Conservation (phyloP, 768 basidiomycete species). For the Mycena rosella region DNA sequence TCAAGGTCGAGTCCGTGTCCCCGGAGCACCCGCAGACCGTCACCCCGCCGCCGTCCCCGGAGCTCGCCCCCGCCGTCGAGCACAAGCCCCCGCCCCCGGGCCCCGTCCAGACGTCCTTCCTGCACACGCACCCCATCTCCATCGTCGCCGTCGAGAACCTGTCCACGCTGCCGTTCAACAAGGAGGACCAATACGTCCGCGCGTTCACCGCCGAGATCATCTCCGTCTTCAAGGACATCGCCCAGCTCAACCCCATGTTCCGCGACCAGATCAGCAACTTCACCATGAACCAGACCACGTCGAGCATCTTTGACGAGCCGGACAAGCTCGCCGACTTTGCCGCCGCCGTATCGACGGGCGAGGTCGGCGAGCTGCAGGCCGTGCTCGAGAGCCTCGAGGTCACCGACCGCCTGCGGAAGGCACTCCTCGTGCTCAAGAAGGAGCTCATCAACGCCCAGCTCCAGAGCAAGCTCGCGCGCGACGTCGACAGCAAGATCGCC, state of each 20-base stretch:
- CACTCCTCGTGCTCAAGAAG: constrained; percentile 94
- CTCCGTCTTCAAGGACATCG: constrained; percentile 98
- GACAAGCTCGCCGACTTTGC: constrained; percentile 98
- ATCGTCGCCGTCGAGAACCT: constrained; percentile 92
- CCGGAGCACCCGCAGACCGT: constrained; percentile 61
- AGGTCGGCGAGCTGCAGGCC: constrained; percentile 91
- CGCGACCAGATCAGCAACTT: constrained; percentile 98
- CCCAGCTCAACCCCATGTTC: constrained; percentile 96
- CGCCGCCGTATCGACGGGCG: constrained; percentile 95
- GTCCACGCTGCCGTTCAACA: constrained; percentile 83
- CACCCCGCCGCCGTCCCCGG: constrained; percentile 60
- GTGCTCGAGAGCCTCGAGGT: constrained; percentile 90
- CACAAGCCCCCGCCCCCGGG: constrained; percentile 49
- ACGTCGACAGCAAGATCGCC: constrained; percentile 95
- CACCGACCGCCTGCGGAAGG: constrained; percentile 91
- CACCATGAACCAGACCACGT: constrained; percentile 90
- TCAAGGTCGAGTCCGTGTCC: constrained; percentile 54
- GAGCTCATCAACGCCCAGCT: constrained; percentile 97
- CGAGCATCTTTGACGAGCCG: constrained; percentile 97
- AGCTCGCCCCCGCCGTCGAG: constrained; percentile 39
- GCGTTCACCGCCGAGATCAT: constrained; percentile 98
- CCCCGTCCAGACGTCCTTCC: constrained; percentile 86
- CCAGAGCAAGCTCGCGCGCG: constrained; percentile 91
- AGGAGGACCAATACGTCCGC: constrained; percentile 94
- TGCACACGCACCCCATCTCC: constrained; percentile 85